Conservation (phyloP, 306 rosid genomes). For the Cicer chorassanicum region DNA sequence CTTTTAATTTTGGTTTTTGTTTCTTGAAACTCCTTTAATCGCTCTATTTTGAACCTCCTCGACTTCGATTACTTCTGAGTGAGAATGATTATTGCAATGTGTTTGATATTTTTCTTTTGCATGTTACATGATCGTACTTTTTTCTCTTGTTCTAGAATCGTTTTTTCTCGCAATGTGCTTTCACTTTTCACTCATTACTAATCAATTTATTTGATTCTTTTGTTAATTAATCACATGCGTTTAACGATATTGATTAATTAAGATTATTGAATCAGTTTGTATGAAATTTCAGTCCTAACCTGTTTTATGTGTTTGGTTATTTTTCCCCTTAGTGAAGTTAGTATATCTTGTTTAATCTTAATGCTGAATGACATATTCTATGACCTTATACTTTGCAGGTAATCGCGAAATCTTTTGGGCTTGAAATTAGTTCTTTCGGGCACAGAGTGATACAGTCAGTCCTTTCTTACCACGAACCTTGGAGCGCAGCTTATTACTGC, state of each 20-base stretch:
- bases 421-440: neutral
- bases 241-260: neutral
- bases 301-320: neutral
- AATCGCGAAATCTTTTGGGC: neutral
- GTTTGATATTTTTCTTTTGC: conserved; percentile 43
- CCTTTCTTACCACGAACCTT: neutral
- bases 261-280: neutral
- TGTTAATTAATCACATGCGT: neutral
- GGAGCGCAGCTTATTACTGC: conserved; percentile 17
- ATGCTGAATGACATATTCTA: conserved; percentile 22
- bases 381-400: conserved; percentile 11
- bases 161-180: conserved; percentile 59
- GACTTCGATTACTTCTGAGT: neutral
- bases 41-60: neutral
- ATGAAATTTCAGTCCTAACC: neutral
- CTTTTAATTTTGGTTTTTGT: neutral
- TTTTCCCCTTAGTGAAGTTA: neutral
- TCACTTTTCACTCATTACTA: conserved; percentile 32
- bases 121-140: conserved; percentile 55
- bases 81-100: conserved; percentile 4
- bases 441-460: neutral
- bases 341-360: conserved; percentile 16
- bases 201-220: conserved; percentile 20
- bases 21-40: conserved; percentile 27
- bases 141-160: conserved; percentile 31